Evolutionary conservation across 106 monocot genomes (phyloP).

Genomic region (Iris macrosiphon): DNA sequence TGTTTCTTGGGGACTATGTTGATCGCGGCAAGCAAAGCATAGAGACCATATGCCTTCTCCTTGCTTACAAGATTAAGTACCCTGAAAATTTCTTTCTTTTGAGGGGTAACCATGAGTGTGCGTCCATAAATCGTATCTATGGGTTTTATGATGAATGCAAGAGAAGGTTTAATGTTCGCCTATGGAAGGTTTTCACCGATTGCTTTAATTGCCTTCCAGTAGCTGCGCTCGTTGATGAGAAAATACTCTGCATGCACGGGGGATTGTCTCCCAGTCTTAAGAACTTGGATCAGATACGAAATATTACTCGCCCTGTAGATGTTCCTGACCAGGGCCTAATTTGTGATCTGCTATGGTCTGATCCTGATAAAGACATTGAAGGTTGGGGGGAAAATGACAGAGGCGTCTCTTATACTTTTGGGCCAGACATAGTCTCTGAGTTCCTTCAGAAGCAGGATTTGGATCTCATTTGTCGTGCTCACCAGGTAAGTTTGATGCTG

Average conservation of each 20-base stretch:
- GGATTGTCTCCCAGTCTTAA: constrained; percentile 25
- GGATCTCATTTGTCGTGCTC: constrained; percentile 38
- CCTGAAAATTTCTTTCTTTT: constrained; percentile 30
- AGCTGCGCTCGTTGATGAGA: constrained; percentile 25
- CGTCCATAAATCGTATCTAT: constrained; percentile 34
- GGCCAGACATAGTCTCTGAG: constrained; percentile 27
- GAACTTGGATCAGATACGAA: constrained; percentile 35
- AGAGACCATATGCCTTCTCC: constrained; percentile 37
- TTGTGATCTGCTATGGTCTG: constrained; percentile 37
- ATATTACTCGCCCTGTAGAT: constrained; percentile 26
- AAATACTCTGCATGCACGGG: constrained; percentile 38
- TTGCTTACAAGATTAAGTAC: constrained; percentile 35
- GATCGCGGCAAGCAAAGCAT: constrained; percentile 38
- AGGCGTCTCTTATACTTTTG: constrained; percentile 35
- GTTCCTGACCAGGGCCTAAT: constrained; percentile 31
- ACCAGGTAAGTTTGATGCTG: constrained; percentile 33
- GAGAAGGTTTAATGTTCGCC: constrained; percentile 25
- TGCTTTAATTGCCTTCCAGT: constrained; percentile 29
- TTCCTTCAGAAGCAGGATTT: constrained; percentile 36
- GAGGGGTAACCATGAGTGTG: constrained; percentile 38
- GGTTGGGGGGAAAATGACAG: constrained; percentile 43
- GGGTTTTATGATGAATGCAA: constrained; percentile 41
- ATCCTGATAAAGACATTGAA: constrained; percentile 25
- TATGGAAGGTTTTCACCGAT: constrained; percentile 26
- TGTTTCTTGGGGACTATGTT: constrained; percentile 38